Conservation (phyloP, 2,329 filamentous ascomycete species). For the Thermothelomyces thermophilus region DNA sequence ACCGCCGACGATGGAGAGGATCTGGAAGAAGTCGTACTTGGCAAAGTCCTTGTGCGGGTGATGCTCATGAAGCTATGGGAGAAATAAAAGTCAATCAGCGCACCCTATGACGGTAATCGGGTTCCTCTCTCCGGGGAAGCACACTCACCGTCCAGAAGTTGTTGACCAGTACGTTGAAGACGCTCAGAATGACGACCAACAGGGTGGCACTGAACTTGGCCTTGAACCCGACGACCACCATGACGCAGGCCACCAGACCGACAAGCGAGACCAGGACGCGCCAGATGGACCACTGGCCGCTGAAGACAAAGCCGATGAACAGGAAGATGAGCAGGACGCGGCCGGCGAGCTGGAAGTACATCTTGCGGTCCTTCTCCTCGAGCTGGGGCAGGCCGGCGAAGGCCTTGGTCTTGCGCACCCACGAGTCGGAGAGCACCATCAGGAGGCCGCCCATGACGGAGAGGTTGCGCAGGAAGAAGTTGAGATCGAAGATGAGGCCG, state of each 20-base stretch:
- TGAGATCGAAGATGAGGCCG: conserved; percentile 95
- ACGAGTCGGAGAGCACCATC: conserved; percentile 97
- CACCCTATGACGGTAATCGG: neutral
- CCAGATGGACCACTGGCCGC: conserved; percentile 86
- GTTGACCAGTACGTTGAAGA: conserved; percentile 97
- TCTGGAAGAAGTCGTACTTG: conserved; percentile 99
- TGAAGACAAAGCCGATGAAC: conserved; percentile 94
- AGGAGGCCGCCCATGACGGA: conserved; percentile 94
- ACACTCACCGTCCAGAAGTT: conserved; percentile 97
- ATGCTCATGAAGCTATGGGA: conserved; percentile 76
- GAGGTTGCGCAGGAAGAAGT: conserved; percentile 99
- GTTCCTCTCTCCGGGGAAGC: neutral
- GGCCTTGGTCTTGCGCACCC: conserved; percentile 95
- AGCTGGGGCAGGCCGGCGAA: conserved; percentile 89
- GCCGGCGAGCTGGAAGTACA: conserved; percentile 99
- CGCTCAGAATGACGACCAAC: conserved; percentile 85
- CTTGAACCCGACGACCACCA: conserved; percentile 99
- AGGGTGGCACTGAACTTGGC: conserved; percentile 97
- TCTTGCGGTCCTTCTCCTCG: conserved; percentile 99
- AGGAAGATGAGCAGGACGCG: conserved; percentile 95
- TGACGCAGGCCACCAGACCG: conserved; percentile 86
- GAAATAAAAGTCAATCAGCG: conserved; percentile 20
- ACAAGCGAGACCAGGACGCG: conserved; percentile 77
- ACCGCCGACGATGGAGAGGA: conserved; percentile 94
- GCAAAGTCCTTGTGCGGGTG: conserved; percentile 99